phyloP scores from a whole-genome alignment of 2,329 filamentous ascomycete genomes.

The Monosporascus sp. region DNA sequence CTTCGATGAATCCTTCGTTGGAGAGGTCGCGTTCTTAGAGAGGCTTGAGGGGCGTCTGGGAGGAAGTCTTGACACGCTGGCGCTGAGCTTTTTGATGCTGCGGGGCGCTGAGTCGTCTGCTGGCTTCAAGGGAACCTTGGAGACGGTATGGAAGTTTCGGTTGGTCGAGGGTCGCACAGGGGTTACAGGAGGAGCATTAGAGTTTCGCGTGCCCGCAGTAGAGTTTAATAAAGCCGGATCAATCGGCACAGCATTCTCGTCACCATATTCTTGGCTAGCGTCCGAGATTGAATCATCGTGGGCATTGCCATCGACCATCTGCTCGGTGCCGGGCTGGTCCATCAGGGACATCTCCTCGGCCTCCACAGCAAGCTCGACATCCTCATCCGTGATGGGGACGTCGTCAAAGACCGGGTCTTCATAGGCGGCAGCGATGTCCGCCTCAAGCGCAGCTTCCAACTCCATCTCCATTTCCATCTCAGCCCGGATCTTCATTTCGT shows the following conservation, averaged over 20 bases:
- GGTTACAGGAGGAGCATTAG: slow-evolving; percentile 42
- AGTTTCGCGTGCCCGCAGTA: slow-evolving; percentile 8
- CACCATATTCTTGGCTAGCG: slow-evolving; percentile 59
- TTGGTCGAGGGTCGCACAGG: slow-evolving; percentile 44
- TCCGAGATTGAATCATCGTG: slow-evolving; percentile 51
- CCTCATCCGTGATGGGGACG: slow-evolving; percentile 46
- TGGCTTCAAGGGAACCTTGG: slow-evolving; percentile 69
- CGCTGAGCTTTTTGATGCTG: slow-evolving; percentile 42
- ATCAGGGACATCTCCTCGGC: slow-evolving; percentile 55
- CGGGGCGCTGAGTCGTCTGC: slow-evolving; percentile 53
- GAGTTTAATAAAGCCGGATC: slow-evolving; percentile 39
- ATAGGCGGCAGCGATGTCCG: slow-evolving; percentile 30
- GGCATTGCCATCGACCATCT: slow-evolving; percentile 24
- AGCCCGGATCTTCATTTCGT: slow-evolving; percentile 47
- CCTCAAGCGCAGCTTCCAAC: slow-evolving; percentile 28
- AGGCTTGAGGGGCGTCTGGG: slow-evolving; percentile 36
- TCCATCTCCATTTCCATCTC: slow-evolving; percentile 28
- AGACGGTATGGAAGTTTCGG: slow-evolving; percentile 65
- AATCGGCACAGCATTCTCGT: slow-evolving; percentile 58
- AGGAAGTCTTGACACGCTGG: slow-evolving; percentile 44
- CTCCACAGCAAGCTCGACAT: slow-evolving; percentile 51
- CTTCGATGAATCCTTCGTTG: slow-evolving; percentile 35
- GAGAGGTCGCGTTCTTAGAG: slow-evolving; percentile 45
- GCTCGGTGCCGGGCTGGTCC: slow-evolving; percentile 36
- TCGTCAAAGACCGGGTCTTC: slow-evolving; percentile 37